Evolutionary conservation across 2,329 filamentous ascomycete genomes (phyloP).

Genomic region (Magnaporthales sp.): DNA sequence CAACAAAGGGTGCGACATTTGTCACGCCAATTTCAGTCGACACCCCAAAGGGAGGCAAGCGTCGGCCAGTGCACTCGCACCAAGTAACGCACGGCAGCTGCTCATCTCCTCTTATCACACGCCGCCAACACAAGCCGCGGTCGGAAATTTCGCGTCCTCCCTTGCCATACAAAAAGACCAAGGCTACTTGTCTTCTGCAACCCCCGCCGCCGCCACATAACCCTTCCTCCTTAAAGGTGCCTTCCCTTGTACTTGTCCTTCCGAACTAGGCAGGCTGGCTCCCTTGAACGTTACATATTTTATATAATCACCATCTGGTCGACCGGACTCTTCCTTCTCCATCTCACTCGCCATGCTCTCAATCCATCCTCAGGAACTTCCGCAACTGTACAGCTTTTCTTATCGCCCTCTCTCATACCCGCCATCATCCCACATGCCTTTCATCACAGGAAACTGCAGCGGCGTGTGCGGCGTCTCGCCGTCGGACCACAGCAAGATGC

Average conservation of each 20-base stretch:
- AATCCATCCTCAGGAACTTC: constrained; percentile 4
- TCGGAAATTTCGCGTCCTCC: not conserved
- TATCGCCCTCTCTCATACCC: constrained; percentile 4
- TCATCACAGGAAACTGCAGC: not conserved
- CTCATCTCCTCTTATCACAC: not conserved
- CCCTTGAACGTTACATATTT: not conserved
- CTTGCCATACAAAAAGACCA: not conserved
- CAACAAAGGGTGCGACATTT: not conserved
- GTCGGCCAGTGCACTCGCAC: not conserved
- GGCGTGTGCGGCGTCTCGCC: not conserved
- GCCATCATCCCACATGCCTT: not conserved
- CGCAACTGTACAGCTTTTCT: constrained; percentile 2
- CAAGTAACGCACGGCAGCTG: not conserved
- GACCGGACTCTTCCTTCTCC: not conserved
- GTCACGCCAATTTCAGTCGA: not conserved
- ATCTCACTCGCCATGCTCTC: constrained; percentile 4
- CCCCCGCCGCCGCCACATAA: not conserved
- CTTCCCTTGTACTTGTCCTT: not conserved
- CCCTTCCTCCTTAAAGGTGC: not conserved
- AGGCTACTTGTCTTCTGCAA: not conserved
- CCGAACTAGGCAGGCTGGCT: not conserved
- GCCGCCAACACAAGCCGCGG: not conserved
- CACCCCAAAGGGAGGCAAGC: not conserved
- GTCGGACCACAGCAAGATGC: not conserved
- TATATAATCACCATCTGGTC: not conserved